Conservation (phyloP, 495 filamentous ascomycete species). For the Penicillium cinerascens region DNA sequence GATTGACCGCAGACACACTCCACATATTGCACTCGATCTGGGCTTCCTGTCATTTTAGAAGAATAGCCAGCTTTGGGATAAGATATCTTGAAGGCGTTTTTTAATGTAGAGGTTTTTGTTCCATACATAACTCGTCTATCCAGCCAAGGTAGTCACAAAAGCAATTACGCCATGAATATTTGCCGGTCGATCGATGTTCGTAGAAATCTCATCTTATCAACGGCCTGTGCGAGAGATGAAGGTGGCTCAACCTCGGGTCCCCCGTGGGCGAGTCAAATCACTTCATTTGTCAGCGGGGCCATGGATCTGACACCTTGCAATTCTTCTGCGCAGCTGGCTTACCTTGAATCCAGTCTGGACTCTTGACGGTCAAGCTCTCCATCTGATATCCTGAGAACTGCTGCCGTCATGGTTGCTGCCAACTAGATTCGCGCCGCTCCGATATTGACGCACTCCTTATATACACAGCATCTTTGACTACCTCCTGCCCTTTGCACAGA, state of each 20-base stretch:
- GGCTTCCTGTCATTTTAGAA: slow-evolving; percentile 35
- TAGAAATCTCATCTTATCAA: background rate
- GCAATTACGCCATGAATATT: slow-evolving; percentile 10
- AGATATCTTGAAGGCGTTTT: slow-evolving; percentile 40
- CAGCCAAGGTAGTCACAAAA: slow-evolving; percentile 21
- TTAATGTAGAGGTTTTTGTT: slow-evolving; percentile 43
- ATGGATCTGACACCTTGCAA: background rate
- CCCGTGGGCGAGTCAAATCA: slow-evolving; percentile 7
- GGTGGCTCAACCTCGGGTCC: background rate
- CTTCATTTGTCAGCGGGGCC: slow-evolving; percentile 24
- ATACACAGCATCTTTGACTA: background rate
- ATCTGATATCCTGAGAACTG: background rate
- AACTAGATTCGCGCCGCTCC: background rate
- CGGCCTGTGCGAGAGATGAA: background rate
- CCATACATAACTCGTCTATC: slow-evolving; percentile 24
- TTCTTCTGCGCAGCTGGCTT: background rate
- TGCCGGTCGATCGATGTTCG: no score
- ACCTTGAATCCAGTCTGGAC: background rate
- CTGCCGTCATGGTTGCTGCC: background rate
- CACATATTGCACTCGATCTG: slow-evolving; percentile 15
- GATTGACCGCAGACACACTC: slow-evolving; percentile 18
- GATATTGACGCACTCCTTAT: background rate
- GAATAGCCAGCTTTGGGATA: slow-evolving; percentile 40
- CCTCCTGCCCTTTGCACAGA: background rate
- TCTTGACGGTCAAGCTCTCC: background rate